Evolutionary conservation across 164 flowering plant species (phyloP).

Genomic region (Annona squamosa): DNA sequence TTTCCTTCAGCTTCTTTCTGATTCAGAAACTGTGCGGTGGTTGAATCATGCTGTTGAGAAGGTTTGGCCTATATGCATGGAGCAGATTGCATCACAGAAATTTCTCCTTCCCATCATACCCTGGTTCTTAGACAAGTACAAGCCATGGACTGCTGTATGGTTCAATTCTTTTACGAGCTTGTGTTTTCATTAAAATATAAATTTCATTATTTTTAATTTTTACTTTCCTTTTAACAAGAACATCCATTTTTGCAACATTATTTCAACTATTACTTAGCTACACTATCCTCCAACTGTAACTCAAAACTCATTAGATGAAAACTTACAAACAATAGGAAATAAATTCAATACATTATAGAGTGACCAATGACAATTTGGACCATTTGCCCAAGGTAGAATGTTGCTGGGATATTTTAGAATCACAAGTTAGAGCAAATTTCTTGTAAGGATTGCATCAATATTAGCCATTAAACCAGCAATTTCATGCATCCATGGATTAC

Average conservation of each 20-base stretch:
- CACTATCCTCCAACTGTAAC: too few species aligned
- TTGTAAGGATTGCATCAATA: too few species aligned
- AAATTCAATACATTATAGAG: too few species aligned
- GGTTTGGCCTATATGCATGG: conserved; percentile 94
- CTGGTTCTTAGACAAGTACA: conserved; percentile 96
- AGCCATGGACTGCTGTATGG: conserved; percentile 98
- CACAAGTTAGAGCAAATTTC: too few species aligned
- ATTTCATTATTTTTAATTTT: not conserved
- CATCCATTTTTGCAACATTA: too few species aligned
- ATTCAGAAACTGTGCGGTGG: conserved; percentile 96
- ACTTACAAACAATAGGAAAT: not conserved
- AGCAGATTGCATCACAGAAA: conserved; percentile 80
- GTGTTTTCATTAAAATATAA: not conserved
- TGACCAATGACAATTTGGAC: too few species aligned
- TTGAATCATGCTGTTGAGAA: conserved; percentile 81
- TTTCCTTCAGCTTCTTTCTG: conserved; percentile 61
- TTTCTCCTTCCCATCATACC: conserved; percentile 83
- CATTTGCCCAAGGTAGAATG: too few species aligned
- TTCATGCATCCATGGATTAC: too few species aligned
- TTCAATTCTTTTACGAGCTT: conserved; percentile 5
- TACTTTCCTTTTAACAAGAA: too few species aligned
- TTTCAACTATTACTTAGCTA: too few species aligned
- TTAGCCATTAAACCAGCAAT: too few species aligned
- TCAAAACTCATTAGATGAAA: not conserved
- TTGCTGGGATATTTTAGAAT: too few species aligned